phyloP scores from a whole-genome alignment of 2,329 filamentous ascomycete species.

The Tolypocladium paradoxum region DNA sequence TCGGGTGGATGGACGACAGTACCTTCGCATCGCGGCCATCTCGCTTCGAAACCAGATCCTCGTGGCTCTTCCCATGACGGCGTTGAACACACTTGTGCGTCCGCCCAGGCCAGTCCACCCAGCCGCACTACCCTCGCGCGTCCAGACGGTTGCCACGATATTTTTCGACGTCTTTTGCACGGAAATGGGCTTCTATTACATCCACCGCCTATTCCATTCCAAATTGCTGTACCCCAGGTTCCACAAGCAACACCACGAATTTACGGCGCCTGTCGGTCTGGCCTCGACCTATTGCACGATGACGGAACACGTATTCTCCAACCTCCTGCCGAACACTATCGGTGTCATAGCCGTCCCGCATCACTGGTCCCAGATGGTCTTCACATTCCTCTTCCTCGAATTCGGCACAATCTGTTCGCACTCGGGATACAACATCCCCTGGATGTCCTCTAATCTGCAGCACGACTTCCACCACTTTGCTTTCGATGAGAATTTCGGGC shows the following conservation, averaged over 20 bases:
- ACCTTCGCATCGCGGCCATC: constrained; percentile 13
- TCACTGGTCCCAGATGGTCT: constrained; percentile 8
- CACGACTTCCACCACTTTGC: constrained; percentile 11
- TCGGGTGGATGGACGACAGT: constrained; percentile 4
- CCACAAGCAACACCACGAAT: constrained; percentile 42
- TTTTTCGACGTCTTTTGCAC: constrained; percentile 7
- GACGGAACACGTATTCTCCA: constrained; percentile 37
- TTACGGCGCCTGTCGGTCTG: constrained; percentile 38
- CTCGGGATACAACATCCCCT: constrained; percentile 8
- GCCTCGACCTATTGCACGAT: constrained; percentile 41
- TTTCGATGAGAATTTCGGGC: constrained; percentile 10
- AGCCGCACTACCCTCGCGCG: constrained; percentile 1
- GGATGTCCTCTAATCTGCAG: constrained; percentile 6
- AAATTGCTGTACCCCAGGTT: constrained; percentile 31
- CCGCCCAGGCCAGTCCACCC: neutral
- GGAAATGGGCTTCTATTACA: constrained; percentile 39
- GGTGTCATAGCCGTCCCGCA: constrained; percentile 4
- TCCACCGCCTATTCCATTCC: constrained; percentile 36
- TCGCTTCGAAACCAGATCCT: constrained; percentile 33
- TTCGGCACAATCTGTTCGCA: constrained; percentile 7
- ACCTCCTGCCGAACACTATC: constrained; percentile 35
- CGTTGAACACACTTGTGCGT: neutral
- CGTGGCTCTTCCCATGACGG: constrained; percentile 5
- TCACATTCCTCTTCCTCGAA: constrained; percentile 8
- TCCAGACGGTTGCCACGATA: constrained; percentile 4